Evolutionary conservation across 495 filamentous ascomycete genomes (phyloP).

Genomic region (Aspergillus heteromorphus): DNA sequence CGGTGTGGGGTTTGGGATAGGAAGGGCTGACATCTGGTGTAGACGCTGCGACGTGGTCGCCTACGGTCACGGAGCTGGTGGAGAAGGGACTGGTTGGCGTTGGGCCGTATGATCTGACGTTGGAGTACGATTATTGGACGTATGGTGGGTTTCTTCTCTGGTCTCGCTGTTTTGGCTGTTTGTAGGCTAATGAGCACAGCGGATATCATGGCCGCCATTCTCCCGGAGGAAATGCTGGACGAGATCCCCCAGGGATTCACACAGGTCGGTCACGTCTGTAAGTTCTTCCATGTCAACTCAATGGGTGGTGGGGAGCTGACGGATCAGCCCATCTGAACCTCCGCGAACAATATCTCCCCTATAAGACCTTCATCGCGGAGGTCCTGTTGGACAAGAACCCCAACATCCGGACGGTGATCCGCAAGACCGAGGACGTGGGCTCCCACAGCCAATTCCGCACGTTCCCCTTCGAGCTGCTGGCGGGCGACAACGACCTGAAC

Average conservation of each 20-base stretch:
- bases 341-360: constrained; percentile 68
- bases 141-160: constrained; percentile 59
- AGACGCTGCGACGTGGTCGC: constrained; percentile 73
- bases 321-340: constrained; percentile 79
- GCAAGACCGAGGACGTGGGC: constrained; percentile 88
- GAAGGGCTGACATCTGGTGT: constrained; percentile 32
- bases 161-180: background rate
- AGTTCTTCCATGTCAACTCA: constrained; percentile 18
- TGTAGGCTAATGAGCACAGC: constrained; percentile 37
- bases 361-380: constrained; percentile 76
- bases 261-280: constrained; percentile 81
- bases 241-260: constrained; percentile 86
- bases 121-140: constrained; percentile 83
- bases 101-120: constrained; percentile 63
- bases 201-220: constrained; percentile 73
- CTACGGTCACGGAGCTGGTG: constrained; percentile 62
- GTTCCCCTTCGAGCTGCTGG: constrained; percentile 88
- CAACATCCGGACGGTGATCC: constrained; percentile 80
- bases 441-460: constrained; percentile 81
- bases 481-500: constrained; percentile 70
- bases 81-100: constrained; percentile 59
- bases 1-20: constrained; percentile 47
- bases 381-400: constrained; percentile 86
- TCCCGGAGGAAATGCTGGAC: constrained; percentile 59
- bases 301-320: constrained; percentile 8